These are phyloP conservation scores for Calocybe indica DNA, from an alignment of 768 basidiomycete species.

Conservation along the genomic window DNA sequence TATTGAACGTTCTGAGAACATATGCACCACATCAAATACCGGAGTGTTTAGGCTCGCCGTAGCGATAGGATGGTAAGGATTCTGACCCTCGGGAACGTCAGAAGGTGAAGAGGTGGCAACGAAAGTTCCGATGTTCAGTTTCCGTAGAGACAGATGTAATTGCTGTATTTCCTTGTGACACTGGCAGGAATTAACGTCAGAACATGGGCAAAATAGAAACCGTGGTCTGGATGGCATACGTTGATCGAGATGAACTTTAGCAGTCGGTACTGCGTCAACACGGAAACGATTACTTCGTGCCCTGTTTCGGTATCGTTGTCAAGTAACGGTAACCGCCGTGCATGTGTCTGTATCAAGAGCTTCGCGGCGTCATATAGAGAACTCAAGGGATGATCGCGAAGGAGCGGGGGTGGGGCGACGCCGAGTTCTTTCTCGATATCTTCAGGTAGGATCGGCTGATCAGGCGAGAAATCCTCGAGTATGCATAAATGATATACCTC, in stretches of 20 bases:
- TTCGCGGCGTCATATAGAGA: constrained; percentile 88
- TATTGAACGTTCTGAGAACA: constrained; percentile 94
- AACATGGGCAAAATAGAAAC: constrained; percentile 6
- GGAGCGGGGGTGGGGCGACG: constrained; percentile 87
- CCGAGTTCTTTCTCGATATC: constrained; percentile 92
- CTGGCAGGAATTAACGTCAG: constrained; percentile 19
- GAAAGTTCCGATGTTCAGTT: constrained; percentile 91
- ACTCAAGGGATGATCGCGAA: constrained; percentile 81
- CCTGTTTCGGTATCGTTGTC: constrained; percentile 92
- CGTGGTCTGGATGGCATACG: constrained; percentile 37
- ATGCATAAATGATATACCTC: constrained; percentile 48
- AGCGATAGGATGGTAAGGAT: constrained; percentile 85
- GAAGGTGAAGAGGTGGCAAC: constrained; percentile 49
- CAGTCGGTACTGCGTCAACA: constrained; percentile 94
- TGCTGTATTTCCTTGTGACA: constrained; percentile 81
- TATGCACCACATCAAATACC: constrained; percentile 97
- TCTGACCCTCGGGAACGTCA: constrained; percentile 45
- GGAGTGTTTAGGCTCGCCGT: constrained; percentile 88
- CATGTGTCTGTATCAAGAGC: constrained; percentile 90
- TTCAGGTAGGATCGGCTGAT: constrained; percentile 23
- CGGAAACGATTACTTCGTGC: constrained; percentile 92
- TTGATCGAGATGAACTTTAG: constrained; percentile 99
- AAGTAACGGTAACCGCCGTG: constrained; percentile 88
- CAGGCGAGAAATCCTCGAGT: constrained; percentile 1
- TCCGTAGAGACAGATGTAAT: constrained; percentile 74